Evolutionary conservation across 306 rosid species (phyloP).

Genomic region (Crataegus laevigata): DNA sequence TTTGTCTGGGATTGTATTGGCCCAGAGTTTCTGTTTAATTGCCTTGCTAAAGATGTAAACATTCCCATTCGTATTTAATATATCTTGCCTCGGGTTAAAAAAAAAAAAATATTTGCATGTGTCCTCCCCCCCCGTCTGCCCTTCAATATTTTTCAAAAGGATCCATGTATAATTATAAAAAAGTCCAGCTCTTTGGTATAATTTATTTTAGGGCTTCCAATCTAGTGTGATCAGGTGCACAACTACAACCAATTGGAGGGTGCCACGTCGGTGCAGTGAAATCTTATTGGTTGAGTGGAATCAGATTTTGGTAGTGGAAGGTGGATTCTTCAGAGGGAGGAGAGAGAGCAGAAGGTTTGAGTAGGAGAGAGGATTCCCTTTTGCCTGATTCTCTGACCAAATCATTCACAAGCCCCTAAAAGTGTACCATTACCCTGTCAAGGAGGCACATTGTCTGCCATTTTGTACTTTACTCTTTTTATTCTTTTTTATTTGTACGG

Average conservation of each 20-base stretch:
- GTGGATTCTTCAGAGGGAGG: background rate
- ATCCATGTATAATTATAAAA: background rate
- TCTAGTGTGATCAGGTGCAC: background rate
- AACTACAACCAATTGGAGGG: background rate
- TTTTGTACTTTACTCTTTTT: no score
- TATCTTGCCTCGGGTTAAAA: no score
- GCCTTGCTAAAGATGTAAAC: no score
- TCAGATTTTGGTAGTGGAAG: background rate
- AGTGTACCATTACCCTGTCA: background rate
- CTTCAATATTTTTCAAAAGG: background rate
- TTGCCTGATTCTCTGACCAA: background rate
- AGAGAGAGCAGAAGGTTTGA: background rate
- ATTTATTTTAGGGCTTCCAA: background rate
- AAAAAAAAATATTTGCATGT: background rate
- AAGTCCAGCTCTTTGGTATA: background rate
- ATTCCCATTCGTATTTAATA: no score
- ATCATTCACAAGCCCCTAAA: background rate
- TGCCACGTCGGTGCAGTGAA: background rate
- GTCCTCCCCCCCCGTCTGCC: background rate
- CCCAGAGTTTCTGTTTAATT: no score
- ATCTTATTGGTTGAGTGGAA: background rate
- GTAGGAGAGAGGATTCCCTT: background rate
- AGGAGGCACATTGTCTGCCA: no score
- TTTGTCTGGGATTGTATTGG: no score
- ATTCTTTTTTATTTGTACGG: no score